Percentiles rank a stretch among this genome's conserved stretches.
Conservation (phyloP, 2,329 filamentous ascomycete genomes). For the Clarireedia paspali region DNA sequence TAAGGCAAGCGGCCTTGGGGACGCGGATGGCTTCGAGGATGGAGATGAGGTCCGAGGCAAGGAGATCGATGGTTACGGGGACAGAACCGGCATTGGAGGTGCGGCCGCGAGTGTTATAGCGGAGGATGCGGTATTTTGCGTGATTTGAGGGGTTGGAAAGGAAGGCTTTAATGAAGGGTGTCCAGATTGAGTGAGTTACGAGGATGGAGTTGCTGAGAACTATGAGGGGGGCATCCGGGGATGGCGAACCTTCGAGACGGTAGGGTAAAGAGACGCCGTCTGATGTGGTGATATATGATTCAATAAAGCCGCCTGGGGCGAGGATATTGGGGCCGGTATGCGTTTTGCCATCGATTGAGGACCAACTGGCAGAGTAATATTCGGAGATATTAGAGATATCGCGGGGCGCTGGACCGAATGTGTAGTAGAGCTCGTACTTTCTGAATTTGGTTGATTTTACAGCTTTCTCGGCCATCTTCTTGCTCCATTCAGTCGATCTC, state of each 20-base stretch:
- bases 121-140: slow-evolving; percentile 58
- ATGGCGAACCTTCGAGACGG: slow-evolving; percentile 63
- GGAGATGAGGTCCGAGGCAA: slow-evolving; percentile 59
- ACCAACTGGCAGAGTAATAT: slow-evolving; percentile 25
- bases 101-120: slow-evolving; percentile 66
- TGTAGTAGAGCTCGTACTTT: slow-evolving; percentile 67
- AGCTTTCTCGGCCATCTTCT: slow-evolving; percentile 50
- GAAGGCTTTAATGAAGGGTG: slow-evolving; percentile 49
- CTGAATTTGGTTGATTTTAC: slow-evolving; percentile 50
- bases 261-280: slow-evolving; percentile 67
- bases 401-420: slow-evolving; percentile 67
- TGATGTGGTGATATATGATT: slow-evolving; percentile 58
- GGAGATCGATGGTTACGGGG: slow-evolving; percentile 38
- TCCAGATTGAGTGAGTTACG: slow-evolving; percentile 74
- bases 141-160: slow-evolving; percentile 18
- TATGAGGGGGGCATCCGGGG: slow-evolving; percentile 61
- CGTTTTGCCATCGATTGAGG: slow-evolving; percentile 40
- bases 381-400: slow-evolving; percentile 41
- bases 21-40: slow-evolving; percentile 65
- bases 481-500: slow-evolving; percentile 53
- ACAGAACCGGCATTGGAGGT: slow-evolving; percentile 13
- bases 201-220: slow-evolving; percentile 77
- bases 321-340: slow-evolving; percentile 29
- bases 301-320: slow-evolving; percentile 46
- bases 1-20: slow-evolving; percentile 53